Base-by-base conservation (phyloP, 2,329 filamentous ascomycete genomes). In the Sporothrix globosa region DNA sequence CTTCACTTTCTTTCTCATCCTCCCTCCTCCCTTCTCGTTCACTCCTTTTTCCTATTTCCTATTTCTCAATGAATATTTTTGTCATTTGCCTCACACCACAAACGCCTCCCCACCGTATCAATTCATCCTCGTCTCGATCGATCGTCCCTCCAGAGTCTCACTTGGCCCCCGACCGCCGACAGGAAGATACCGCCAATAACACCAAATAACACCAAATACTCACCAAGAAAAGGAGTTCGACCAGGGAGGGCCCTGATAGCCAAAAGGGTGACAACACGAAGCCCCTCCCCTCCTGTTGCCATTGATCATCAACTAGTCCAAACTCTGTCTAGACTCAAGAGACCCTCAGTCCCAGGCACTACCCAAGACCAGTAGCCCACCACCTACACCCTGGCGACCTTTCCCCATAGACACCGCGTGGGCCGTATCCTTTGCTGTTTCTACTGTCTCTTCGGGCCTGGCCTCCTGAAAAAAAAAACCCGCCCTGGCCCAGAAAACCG, bases 301-400 rank as follows among this genome's bases (percentile, higher is more conserved):
- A 71, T 73, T 72, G 73, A 73, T 73, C 72, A 72, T 71, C 72
- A 68, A 39, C 73, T 74, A 74, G 72, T 71, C 72, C 73, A 69
- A 74, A 74, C 73, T 69, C 39, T 65, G 72, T 70, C 65, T 74
- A 72, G 73, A 34, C 34, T 34, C 34, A 34, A 7, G 34, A 71
- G 30, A 69, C 39, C 17, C 21, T 56, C 58, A 69, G 34, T 69
- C 73, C 71, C 30, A 48, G 30, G 58, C 68, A 69, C 70, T 71
- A 68, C 52, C 63, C 58, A 46, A 30, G 27, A 66, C 24, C 53
- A 27, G 56, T 13, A 50, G 27, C 61, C 27, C 41, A 44, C 30
- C 24, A 69, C 71, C 71, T 69, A 70, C 71, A 73, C 72, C 34
- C 71, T 71, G 72, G 71, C 73, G 69, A 73, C 67, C 48, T 70